Evolutionary conservation across 2,329 filamentous ascomycete species (phyloP).

Genomic region (Aspergillus pseudonomiae): DNA sequence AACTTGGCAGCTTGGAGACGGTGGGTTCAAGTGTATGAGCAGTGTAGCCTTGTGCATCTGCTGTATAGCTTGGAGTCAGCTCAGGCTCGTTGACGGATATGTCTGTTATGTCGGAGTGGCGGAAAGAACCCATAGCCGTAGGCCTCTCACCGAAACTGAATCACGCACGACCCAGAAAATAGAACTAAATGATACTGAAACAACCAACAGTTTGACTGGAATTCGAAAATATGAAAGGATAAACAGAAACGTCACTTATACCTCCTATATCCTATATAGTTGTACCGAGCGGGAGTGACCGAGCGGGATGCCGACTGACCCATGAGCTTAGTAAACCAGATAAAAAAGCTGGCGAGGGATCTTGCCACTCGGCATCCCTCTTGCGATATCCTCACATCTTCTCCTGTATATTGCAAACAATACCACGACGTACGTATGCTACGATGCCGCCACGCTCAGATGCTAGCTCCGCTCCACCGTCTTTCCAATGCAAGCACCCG

Average conservation of each 20-base stretch:
- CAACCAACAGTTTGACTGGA: too few species aligned
- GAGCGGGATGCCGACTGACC: not conserved
- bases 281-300: not conserved
- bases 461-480: not conserved
- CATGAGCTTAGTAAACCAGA: not conserved
- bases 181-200: rapidly evolving
- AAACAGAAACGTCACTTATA: too few species aligned
- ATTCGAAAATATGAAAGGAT: too few species aligned
- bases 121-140: not conserved
- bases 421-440: not conserved
- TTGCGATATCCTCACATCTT: not conserved
- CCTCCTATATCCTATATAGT: not conserved
- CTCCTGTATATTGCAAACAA: not conserved
- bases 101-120: not conserved
- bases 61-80: slow-evolving; percentile 4
- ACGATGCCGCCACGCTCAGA: slow-evolving; percentile 7
- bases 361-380: not conserved
- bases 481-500: slow-evolving; percentile 20
- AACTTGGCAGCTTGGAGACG: slow-evolving; percentile 3
- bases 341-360: not conserved
- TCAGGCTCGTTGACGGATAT: not conserved
- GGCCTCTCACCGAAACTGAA: not conserved
- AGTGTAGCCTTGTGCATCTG: slow-evolving; percentile 5
- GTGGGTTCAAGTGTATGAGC: not conserved
- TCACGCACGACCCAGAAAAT: not conserved